Percentiles rank a stretch among this genome's conserved stretches.
Conservation (phyloP, 148 eudicot genomes). For the Vaccinium macrocarpon region DNA sequence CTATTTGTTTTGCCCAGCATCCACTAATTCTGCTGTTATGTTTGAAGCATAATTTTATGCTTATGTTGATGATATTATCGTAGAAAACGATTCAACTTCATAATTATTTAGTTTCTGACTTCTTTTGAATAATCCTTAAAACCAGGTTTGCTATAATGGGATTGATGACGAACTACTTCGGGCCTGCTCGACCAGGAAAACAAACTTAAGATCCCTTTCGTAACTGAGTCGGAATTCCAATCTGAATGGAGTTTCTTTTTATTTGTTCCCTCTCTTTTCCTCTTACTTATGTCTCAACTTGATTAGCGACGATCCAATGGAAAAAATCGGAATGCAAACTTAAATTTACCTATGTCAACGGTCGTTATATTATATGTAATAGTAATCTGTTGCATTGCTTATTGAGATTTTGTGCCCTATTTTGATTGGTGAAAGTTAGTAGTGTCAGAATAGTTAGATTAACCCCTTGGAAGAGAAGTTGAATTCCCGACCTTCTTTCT, state of each 20-base stretch:
- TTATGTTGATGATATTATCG: neutral
- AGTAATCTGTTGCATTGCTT: neutral
- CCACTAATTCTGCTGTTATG: neutral
- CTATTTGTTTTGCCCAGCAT: neutral
- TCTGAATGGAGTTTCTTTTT: neutral
- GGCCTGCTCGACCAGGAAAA: slow-evolving; percentile 31
- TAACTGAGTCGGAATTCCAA: neutral
- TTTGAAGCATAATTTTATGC: neutral
- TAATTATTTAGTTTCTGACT: neutral
- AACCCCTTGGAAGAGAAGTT: neutral
- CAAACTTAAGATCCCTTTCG: slow-evolving; percentile 1
- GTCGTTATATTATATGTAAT: neutral
- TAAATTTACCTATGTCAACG: neutral
- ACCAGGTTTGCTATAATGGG: slow-evolving; percentile 70
- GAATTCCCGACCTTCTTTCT: neutral
- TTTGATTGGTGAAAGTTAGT: neutral
- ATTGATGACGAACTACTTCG: slow-evolving; percentile 53
- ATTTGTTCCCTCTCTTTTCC: neutral
- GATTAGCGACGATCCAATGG: neutral
- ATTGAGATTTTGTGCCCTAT: neutral
- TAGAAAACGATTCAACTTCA: neutral
- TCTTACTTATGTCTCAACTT: neutral
- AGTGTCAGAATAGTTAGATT: neutral
- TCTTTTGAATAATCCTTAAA: neutral
- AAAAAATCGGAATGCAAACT: neutral